Percentiles rank a stretch among this genome's conserved stretches.
Evolutionary conservation across 345 rosid genomes (phyloP).

Genomic region (Rhizophora mangle): DNA sequence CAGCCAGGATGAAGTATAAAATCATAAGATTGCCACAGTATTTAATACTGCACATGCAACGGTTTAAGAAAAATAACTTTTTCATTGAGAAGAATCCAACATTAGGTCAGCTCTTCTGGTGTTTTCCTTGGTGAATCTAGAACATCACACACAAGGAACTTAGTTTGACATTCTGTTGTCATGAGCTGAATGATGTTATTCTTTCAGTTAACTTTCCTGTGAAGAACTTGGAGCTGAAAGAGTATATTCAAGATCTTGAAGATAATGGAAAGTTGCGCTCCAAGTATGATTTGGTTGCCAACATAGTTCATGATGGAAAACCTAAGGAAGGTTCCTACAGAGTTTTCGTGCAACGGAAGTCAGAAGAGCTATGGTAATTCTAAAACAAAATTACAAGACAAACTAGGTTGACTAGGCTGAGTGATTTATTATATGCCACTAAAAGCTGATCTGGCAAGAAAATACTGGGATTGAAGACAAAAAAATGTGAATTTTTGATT

Average conservation of each 20-base stretch:
- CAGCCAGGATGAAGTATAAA: constrained; percentile 81
- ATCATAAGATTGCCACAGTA: constrained; percentile 75
- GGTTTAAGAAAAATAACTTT: constrained; percentile 88
- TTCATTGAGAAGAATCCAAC: constrained; percentile 97
- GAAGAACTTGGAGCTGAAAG: constrained; percentile 86
- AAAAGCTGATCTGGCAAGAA: too few species aligned
- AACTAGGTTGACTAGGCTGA: too few species aligned
- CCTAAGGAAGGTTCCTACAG: constrained; percentile 91
- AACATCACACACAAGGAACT: not conserved
- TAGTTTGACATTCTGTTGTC: not conserved
- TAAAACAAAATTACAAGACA: not conserved
- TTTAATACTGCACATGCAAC: constrained; percentile 86
- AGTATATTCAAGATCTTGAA: constrained; percentile 71
- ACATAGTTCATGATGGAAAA: constrained; percentile 95
- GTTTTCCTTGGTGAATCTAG: not conserved
- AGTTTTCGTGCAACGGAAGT: constrained; percentile 95
- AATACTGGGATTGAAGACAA: too few species aligned
- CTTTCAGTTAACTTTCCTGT: constrained; percentile 92
- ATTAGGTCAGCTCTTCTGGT: constrained; percentile 47
- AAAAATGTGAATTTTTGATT: too few species aligned
- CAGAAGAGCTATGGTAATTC: constrained; percentile 82
- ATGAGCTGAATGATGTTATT: constrained; percentile 2
- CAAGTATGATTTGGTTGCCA: constrained; percentile 88
- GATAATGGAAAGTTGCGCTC: constrained; percentile 59
- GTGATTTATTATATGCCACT: too few species aligned